Evolutionary conservation across 23 red algal genomes (phyloP).

Genomic region (Gracilaria gracilis): DNA sequence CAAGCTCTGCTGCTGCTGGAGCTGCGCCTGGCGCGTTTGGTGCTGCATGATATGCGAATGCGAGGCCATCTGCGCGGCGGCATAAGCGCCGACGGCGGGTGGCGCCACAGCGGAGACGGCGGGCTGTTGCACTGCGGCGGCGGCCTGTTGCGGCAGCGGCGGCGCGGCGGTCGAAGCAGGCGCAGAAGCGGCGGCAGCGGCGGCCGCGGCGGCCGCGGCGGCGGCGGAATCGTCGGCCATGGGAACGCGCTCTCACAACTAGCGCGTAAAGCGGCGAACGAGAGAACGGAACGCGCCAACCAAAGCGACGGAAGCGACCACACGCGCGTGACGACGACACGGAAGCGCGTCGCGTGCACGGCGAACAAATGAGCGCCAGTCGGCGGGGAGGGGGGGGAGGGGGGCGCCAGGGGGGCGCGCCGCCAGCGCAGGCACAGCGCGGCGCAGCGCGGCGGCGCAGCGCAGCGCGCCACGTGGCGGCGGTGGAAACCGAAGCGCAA

Average conservation of each 20-base stretch:
- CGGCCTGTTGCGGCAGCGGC: not conserved
- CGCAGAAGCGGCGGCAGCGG: not conserved
- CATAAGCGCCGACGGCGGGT: constrained; percentile 35
- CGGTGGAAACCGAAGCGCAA: not conserved
- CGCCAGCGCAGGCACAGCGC: too few species aligned
- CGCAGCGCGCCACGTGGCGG: not conserved
- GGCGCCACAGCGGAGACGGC: constrained; percentile 20
- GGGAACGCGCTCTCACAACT: too few species aligned
- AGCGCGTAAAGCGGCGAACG: not conserved
- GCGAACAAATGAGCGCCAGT: too few species aligned
- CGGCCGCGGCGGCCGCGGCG: constrained; percentile 14
- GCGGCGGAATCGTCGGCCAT: constrained; percentile 57
- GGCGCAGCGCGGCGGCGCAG: too few species aligned
- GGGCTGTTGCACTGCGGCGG: not conserved
- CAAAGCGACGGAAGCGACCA: not conserved
- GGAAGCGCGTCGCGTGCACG: too few species aligned
- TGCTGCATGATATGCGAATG: constrained; percentile 65
- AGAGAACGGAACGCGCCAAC: not conserved
- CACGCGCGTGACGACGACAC: not conserved
- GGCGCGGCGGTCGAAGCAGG: not conserved
- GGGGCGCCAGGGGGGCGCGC: too few species aligned
- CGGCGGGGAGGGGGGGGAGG: too few species aligned
- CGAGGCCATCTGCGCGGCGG: constrained; percentile 58
- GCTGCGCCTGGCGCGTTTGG: constrained; percentile 63
- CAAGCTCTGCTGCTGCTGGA: constrained; percentile 72